These are phyloP conservation scores for Aspergillus incahuasiensis DNA, from an alignment of 495 filamentous ascomycete species.

Conservation along the genomic window DNA sequence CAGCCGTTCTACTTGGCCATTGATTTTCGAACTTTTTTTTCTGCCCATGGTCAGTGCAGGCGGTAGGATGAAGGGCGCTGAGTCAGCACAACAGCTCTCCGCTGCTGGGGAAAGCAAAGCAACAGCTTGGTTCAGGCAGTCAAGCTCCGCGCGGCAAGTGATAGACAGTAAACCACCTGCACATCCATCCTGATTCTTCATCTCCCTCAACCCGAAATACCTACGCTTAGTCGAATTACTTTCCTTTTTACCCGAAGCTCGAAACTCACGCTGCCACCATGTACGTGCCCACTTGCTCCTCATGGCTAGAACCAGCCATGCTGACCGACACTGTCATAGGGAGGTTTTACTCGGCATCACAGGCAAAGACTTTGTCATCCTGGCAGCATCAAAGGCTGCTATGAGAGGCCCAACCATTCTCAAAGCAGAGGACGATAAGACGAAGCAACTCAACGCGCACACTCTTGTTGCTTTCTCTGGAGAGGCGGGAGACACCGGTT, in stretches of 20 bases:
- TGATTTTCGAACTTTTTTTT: constrained; percentile 37
- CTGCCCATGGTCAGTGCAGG: constrained; percentile 32
- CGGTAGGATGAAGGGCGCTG: constrained; percentile 20
- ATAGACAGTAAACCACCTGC: constrained; percentile 11
- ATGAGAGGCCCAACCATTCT: constrained; percentile 96
- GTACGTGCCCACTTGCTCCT: constrained; percentile 19
- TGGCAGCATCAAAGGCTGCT: constrained; percentile 94
- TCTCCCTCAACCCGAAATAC: neutral
- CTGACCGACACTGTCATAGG: constrained; percentile 49
- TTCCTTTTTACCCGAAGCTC: constrained; percentile 4
- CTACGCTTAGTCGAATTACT: neutral
- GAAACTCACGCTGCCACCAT: constrained; percentile 24
- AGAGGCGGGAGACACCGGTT: constrained; percentile 95
- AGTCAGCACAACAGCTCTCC: constrained; percentile 38
- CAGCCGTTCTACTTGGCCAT: constrained; percentile 1
- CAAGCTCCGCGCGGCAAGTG: constrained; percentile 39
- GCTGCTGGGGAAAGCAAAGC: constrained; percentile 18
- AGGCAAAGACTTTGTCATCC: constrained; percentile 96
- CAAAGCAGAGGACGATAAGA: constrained; percentile 97
- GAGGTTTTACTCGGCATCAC: constrained; percentile 98
- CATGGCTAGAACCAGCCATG: neutral
- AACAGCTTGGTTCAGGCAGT: constrained; percentile 38
- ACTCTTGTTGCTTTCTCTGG: constrained; percentile 96
- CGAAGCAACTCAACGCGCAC: constrained; percentile 79
- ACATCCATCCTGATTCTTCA: constrained; percentile 16